phyloP scores from a whole-genome alignment of 495 filamentous ascomycete species.

The Podospora anserina region DNA sequence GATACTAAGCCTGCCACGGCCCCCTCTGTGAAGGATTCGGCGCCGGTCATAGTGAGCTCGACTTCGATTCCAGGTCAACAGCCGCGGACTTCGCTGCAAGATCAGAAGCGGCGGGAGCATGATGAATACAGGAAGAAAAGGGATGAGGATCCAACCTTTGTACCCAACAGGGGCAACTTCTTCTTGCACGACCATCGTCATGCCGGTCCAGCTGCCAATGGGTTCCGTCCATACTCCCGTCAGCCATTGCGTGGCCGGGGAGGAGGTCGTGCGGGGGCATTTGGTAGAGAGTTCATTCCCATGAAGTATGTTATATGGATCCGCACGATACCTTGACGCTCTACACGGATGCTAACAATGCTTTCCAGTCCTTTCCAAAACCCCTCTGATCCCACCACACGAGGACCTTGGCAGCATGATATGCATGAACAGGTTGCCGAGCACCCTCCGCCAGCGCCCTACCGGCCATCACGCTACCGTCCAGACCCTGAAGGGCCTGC shows the following conservation, averaged over 20 bases:
- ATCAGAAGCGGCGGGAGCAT: slow-evolving; percentile 76
- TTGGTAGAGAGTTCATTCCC: slow-evolving; percentile 55
- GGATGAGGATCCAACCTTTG: slow-evolving; percentile 88
- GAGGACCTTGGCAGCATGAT: slow-evolving; percentile 87
- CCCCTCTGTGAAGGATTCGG: slow-evolving; percentile 32
- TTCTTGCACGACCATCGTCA: slow-evolving; percentile 95
- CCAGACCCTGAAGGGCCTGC: slow-evolving; percentile 42
- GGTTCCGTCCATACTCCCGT: slow-evolving; percentile 63
- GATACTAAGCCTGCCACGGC: slow-evolving; percentile 3
- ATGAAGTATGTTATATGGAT: slow-evolving; percentile 49
- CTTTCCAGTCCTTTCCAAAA: slow-evolving; percentile 37
- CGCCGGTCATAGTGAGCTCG: slow-evolving; percentile 48
- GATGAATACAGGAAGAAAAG: slow-evolving; percentile 85
- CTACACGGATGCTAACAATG: neutral
- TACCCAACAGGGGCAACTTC: slow-evolving; percentile 91
- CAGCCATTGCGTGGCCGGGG: slow-evolving; percentile 53
- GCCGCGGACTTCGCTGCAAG: slow-evolving; percentile 54
- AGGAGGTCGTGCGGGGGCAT: slow-evolving; percentile 48
- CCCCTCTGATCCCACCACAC: slow-evolving; percentile 55
- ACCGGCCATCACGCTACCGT: slow-evolving; percentile 34
- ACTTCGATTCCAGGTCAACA: slow-evolving; percentile 28
- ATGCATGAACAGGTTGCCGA: slow-evolving; percentile 80
- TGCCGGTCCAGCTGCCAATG: slow-evolving; percentile 68
- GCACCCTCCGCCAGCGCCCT: slow-evolving; percentile 28
- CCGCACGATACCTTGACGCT: neutral